Evolutionary conservation across 2,329 filamentous ascomycete species (phyloP).

Genomic region (Colletotrichum navitas): DNA sequence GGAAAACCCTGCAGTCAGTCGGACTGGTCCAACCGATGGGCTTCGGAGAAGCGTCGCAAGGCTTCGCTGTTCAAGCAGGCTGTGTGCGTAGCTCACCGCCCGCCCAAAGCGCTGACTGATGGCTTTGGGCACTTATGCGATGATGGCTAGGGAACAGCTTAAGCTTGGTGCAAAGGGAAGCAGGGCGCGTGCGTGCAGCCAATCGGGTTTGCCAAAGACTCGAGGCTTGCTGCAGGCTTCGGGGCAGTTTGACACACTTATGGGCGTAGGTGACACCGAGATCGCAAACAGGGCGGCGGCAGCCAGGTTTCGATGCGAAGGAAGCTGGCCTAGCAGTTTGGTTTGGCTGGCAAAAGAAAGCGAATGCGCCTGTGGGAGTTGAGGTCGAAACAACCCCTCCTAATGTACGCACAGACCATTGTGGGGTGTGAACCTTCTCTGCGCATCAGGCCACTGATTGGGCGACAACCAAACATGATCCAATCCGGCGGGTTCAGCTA

Average conservation of each 20-base stretch:
- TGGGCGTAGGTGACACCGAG: not conserved
- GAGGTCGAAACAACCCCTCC: slow-evolving; percentile 40
- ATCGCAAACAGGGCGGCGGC: slow-evolving; percentile 23
- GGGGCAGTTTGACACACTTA: slow-evolving; percentile 14
- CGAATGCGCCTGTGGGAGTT: slow-evolving; percentile 22
- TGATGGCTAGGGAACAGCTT: slow-evolving; percentile 16
- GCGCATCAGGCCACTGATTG: slow-evolving; percentile 2
- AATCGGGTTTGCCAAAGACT: slow-evolving; percentile 14
- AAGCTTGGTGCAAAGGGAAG: slow-evolving; percentile 1
- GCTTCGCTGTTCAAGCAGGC: slow-evolving; percentile 6
- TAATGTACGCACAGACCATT: slow-evolving; percentile 28
- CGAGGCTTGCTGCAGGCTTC: slow-evolving; percentile 32
- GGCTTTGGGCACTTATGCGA: slow-evolving; percentile 15
- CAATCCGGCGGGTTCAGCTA: slow-evolving; percentile 33
- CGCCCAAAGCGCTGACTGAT: slow-evolving; percentile 18
- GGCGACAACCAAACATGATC: slow-evolving; percentile 10
- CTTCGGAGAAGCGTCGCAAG: slow-evolving; percentile 3
- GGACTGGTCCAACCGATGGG: slow-evolving; percentile 11
- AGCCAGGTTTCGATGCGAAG: slow-evolving; percentile 12
- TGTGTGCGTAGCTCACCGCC: slow-evolving; percentile 16
- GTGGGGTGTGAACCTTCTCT: slow-evolving; percentile 29
- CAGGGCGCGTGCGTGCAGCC: slow-evolving; percentile 5
- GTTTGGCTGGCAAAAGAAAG: slow-evolving; percentile 27
- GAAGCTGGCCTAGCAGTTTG: not conserved
- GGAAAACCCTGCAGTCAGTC: not conserved